phyloP scores from a whole-genome alignment of 192 early-diverging fungal genomes.

The Oehlia diaphana region DNA sequence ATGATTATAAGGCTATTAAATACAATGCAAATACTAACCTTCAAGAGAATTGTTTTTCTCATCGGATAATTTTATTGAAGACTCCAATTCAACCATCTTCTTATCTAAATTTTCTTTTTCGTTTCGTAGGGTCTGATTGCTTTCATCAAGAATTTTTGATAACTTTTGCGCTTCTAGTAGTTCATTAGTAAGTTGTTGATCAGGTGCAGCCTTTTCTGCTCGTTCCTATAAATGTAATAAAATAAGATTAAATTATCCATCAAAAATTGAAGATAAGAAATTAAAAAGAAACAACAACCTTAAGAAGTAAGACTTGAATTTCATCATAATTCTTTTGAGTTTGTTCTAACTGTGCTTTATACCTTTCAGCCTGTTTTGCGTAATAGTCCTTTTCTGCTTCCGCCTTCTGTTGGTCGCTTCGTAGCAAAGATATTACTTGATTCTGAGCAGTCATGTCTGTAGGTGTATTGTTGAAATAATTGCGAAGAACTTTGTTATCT shows the following conservation, averaged over 20 bases:
- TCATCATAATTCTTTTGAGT: slow-evolving; percentile 71
- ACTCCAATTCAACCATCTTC: slow-evolving; percentile 44
- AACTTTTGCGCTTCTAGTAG: slow-evolving; percentile 69
- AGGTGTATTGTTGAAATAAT: slow-evolving; percentile 18
- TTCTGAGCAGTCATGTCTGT: slow-evolving; percentile 42
- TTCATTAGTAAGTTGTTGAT: slow-evolving; percentile 56
- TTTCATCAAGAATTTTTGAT: slow-evolving; percentile 70
- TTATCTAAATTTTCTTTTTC: slow-evolving; percentile 50
- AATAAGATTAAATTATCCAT: too few relatives aligned
- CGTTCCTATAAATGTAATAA: not conserved
- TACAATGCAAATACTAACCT: not conserved
- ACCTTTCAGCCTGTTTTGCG: slow-evolving; percentile 65
- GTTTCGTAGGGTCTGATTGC: slow-evolving; percentile 69
- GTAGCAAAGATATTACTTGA: slow-evolving; percentile 67
- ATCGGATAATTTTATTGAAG: not conserved
- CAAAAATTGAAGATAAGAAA: slow-evolving; percentile 31
- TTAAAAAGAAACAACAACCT: slow-evolving; percentile 46
- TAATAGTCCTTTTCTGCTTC: slow-evolving; percentile 66
- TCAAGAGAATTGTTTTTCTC: slow-evolving; percentile 4
- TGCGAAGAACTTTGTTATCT: slow-evolving; percentile 3
- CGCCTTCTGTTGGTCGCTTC: slow-evolving; percentile 74
- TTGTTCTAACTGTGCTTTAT: slow-evolving; percentile 61
- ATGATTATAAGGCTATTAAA: too few relatives aligned
- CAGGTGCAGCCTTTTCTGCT: not conserved
- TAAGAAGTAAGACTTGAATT: slow-evolving; percentile 52